Conservation (phyloP, 106 monocot species). For the Dioscorea alata region DNA sequence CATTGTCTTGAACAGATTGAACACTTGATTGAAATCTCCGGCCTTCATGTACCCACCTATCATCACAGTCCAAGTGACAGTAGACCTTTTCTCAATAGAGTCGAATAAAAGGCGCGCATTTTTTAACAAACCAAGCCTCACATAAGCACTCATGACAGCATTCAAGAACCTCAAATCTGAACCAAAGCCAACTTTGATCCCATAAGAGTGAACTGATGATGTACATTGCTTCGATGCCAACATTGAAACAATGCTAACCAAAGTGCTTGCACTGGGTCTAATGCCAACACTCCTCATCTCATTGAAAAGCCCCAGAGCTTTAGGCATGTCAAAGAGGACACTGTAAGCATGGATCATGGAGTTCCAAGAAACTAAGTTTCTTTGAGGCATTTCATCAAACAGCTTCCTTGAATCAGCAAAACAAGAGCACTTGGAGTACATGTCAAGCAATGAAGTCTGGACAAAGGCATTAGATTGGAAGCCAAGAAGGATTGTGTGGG, state of each 20-base stretch:
- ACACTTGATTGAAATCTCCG: conserved; percentile 23
- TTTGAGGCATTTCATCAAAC: conserved; percentile 50
- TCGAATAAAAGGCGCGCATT: conserved; percentile 21
- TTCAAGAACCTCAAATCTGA: conserved; percentile 21
- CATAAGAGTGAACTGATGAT: conserved; percentile 21
- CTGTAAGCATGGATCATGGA: conserved; percentile 38
- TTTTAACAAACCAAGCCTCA: conserved; percentile 17
- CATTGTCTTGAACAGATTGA: conserved; percentile 33
- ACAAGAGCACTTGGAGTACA: conserved; percentile 40
- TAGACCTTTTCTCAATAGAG: conserved; percentile 18
- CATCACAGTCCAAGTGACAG: conserved; percentile 34
- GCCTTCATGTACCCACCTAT: conserved; percentile 19
- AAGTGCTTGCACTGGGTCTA: conserved; percentile 23
- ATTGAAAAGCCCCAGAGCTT: conserved; percentile 21
- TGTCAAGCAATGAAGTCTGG: conserved; percentile 38
- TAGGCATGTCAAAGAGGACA: background rate
- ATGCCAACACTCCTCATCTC: conserved; percentile 19
- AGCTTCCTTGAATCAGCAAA: conserved; percentile 12
- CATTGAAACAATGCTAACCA: conserved; percentile 26
- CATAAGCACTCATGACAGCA: conserved; percentile 30
- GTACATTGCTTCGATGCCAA: conserved; percentile 4
- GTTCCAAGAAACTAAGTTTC: conserved; percentile 46
- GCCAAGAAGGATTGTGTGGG: conserved; percentile 23
- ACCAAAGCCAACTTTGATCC: conserved; percentile 31
- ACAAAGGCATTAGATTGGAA: conserved; percentile 25